phyloP scores from a whole-genome alignment of 2,329 filamentous ascomycete genomes.

The Sordariomycetes sp. region DNA sequence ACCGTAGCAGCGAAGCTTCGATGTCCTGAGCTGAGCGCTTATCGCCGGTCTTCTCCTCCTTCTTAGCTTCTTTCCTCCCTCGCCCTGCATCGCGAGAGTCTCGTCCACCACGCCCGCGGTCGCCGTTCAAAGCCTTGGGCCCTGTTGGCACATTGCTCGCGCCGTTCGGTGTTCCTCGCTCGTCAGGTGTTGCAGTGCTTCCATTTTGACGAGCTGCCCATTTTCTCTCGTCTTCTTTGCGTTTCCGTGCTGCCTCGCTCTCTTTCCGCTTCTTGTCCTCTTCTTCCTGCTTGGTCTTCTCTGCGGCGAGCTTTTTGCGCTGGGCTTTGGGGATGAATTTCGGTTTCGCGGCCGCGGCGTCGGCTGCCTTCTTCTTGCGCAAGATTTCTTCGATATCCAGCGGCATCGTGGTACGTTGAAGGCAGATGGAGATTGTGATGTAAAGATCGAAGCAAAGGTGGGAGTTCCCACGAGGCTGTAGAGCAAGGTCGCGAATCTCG shows the following conservation, averaged over 20 bases:
- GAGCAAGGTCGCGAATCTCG: no score
- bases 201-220: conserved; percentile 14
- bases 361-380: conserved; percentile 75
- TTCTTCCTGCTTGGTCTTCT: conserved; percentile 65
- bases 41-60: conserved; percentile 24
- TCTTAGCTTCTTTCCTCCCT: conserved; percentile 27
- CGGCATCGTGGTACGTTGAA: conserved; percentile 17
- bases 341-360: conserved; percentile 77
- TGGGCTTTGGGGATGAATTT: conserved; percentile 81
- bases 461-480: not conserved
- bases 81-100: not conserved
- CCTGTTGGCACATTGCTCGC: conserved; percentile 50
- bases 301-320: conserved; percentile 69
- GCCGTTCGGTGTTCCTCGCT: conserved; percentile 3
- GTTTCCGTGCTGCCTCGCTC: conserved; percentile 58
- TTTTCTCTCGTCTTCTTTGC: conserved; percentile 52
- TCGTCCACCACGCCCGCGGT: conserved; percentile 25
- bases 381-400: conserved; percentile 81
- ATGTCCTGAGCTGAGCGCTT: conserved; percentile 48
- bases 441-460: not conserved
- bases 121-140: conserved; percentile 53
- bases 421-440: not conserved
- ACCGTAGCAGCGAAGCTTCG: conserved; percentile 65
- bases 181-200: conserved; percentile 10
- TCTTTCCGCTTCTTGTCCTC: conserved; percentile 42